Percentiles rank a stretch among this genome's conserved stretches.
phyloP scores from a whole-genome alignment of 306 rosid species.

The Corylus americana region DNA sequence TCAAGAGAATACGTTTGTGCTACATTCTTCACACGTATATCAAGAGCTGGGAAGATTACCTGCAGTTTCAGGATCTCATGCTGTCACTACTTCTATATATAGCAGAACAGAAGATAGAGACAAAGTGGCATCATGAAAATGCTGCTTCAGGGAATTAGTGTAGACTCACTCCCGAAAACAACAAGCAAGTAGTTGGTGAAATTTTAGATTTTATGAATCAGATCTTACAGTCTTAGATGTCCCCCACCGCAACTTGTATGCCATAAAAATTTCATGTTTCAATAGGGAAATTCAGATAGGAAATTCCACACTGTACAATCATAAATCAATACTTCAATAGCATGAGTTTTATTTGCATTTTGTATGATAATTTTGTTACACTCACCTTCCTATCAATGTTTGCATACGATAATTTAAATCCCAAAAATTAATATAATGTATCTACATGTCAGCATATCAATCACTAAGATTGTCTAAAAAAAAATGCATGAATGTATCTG shows the following conservation, averaged over 20 bases:
- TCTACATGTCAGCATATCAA: constrained; percentile 15
- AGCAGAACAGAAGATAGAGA: constrained; percentile 26
- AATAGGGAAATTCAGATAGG: neutral
- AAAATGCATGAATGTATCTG: neutral
- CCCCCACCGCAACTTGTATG: constrained; percentile 1
- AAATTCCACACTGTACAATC: neutral
- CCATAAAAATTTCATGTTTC: neutral
- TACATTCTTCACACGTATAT: constrained; percentile 98
- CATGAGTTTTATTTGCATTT: constrained; percentile 4
- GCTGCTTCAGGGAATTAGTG: constrained; percentile 14
- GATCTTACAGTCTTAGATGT: neutral
- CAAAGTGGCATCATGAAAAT: constrained; percentile 16
- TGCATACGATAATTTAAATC: constrained; percentile 8
- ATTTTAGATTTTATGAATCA: constrained; percentile 13
- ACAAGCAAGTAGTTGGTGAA: constrained; percentile 19
- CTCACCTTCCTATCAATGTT: neutral
- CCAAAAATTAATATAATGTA: constrained; percentile 10
- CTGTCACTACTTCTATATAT: constrained; percentile 19
- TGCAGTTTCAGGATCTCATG: constrained; percentile 40
- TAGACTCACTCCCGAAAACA: constrained; percentile 14
- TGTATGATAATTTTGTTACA: constrained; percentile 4
- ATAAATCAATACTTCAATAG: neutral
- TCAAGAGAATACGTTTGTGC: constrained; percentile 97
- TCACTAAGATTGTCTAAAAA: neutral
- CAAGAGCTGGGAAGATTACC: constrained; percentile 98